phyloP scores from a whole-genome alignment of 805 yeast genomes.

The Ogataea nitratoaversa region DNA sequence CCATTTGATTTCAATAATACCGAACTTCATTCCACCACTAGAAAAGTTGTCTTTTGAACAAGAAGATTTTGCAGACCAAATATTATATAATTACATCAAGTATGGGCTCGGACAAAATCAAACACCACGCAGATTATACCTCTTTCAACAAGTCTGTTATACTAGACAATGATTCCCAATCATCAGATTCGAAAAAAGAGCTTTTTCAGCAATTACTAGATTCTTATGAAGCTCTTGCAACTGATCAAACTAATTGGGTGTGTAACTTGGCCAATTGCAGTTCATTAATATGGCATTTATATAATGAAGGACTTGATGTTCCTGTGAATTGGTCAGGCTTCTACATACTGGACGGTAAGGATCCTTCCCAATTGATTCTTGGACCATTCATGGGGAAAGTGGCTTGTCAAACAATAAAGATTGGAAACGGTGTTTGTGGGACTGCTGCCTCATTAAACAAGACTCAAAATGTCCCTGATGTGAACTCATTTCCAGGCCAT shows the following conservation, averaged over 20 bases:
- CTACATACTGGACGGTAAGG: constrained; percentile 50
- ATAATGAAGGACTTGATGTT: constrained; percentile 46
- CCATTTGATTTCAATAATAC: too few relatives aligned
- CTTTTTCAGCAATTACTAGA: too few relatives aligned
- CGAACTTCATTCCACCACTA: too few relatives aligned
- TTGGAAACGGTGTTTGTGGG: constrained; percentile 93
- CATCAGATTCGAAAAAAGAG: too few relatives aligned
- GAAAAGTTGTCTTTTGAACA: too few relatives aligned
- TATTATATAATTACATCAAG: too few relatives aligned
- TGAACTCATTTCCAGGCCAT: constrained; percentile 79
- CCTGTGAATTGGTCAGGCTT: constrained; percentile 93
- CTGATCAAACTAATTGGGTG: constrained; percentile 76
- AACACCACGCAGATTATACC: too few relatives aligned
- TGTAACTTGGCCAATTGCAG: constrained; percentile 83
- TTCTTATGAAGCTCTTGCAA: constrained; percentile 61
- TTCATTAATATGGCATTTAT: constrained; percentile 85
- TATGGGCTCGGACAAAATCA: too few relatives aligned
- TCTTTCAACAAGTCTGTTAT: too few relatives aligned
- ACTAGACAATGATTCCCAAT: too few relatives aligned
- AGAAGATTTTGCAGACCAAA: too few relatives aligned
- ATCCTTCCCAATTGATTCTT: constrained; percentile 48
- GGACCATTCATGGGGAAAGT: constrained; percentile 98
- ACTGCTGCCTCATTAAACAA: constrained; percentile 54
- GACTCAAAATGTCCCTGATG: constrained; percentile 79
- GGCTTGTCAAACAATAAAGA: constrained; percentile 79